phyloP scores from a whole-genome alignment of 768 basidiomycete genomes.

The Tricholoma sp. region DNA sequence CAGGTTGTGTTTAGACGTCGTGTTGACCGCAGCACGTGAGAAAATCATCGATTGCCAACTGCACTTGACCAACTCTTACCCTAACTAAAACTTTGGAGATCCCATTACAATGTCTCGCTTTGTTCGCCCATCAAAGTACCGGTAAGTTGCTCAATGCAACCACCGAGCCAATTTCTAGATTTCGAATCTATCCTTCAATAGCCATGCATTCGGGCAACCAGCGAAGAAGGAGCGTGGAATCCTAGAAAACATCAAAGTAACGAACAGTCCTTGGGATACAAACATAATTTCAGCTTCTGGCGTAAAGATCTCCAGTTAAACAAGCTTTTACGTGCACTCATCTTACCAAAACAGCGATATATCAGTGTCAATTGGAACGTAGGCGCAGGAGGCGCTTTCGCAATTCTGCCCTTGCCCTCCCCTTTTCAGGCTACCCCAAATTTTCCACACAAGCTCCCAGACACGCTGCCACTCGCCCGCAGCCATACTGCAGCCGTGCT shows the following conservation, averaged over 20 bases:
- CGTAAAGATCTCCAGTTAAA: slow-evolving; percentile 37
- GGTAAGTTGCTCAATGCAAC: slow-evolving; percentile 37
- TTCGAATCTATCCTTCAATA: slow-evolving; percentile 22
- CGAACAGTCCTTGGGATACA: slow-evolving; percentile 94
- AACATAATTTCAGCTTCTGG: slow-evolving; percentile 84
- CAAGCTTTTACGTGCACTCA: neutral
- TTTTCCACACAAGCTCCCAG: slow-evolving; percentile 80
- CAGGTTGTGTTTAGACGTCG: no score
- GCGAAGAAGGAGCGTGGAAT: slow-evolving; percentile 79
- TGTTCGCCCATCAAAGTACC: slow-evolving; percentile 82
- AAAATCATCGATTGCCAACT: no score
- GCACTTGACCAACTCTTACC: no score
- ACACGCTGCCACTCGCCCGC: slow-evolving; percentile 87
- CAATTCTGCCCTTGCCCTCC: slow-evolving; percentile 83
- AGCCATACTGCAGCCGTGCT: slow-evolving; percentile 82
- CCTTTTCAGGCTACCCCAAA: slow-evolving; percentile 51
- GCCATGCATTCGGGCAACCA: slow-evolving; percentile 89
- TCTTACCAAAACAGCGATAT: slow-evolving; percentile 50
- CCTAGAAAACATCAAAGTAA: slow-evolving; percentile 76
- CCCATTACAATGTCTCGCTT: slow-evolving; percentile 68
- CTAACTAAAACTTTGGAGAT: neutral
- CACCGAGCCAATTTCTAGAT: neutral
- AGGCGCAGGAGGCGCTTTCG: slow-evolving; percentile 90
- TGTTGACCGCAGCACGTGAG: no score
- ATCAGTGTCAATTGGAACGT: slow-evolving; percentile 93